Percentiles rank a stretch among this genome's conserved stretches.
Conservation (phyloP, 176 grass and related monocot genomes). For the Bonia amplexicaulis region DNA sequence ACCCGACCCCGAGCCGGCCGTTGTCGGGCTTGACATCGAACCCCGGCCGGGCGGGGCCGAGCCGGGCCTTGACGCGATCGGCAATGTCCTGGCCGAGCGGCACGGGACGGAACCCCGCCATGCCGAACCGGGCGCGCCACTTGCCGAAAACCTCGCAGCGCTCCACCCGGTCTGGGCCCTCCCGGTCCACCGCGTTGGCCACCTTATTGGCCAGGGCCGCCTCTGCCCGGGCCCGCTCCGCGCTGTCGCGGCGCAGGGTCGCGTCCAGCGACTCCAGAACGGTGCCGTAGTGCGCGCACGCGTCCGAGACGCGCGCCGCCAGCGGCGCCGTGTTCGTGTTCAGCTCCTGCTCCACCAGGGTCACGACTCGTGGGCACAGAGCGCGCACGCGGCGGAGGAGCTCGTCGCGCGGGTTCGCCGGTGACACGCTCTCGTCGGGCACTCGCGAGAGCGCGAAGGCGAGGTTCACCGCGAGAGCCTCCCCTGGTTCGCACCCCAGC, state of each 20-base stretch:
- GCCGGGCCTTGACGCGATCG: conserved; percentile 39
- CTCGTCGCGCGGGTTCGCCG: conserved; percentile 87
- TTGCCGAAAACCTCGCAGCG: conserved; percentile 87
- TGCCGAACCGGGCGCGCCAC: conserved; percentile 79
- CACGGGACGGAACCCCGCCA: conserved; percentile 62
- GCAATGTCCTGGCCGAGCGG: conserved; percentile 41
- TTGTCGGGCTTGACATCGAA: conserved; percentile 54
- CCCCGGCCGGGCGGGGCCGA: background rate
- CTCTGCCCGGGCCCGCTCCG: conserved; percentile 39
- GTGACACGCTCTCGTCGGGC: conserved; percentile 85
- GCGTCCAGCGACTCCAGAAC: conserved; percentile 71
- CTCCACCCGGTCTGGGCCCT: conserved; percentile 72
- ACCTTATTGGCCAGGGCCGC: conserved; percentile 51
- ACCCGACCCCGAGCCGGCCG: conserved; percentile 56
- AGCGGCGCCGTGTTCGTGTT: conserved; percentile 84
- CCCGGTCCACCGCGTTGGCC: conserved; percentile 60
- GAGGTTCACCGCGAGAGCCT: conserved; percentile 82
- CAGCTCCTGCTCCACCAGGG: conserved; percentile 79
- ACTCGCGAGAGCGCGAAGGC: conserved; percentile 71
- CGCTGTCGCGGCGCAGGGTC: conserved; percentile 22
- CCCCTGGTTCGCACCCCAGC: conserved; percentile 61
- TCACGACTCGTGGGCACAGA: conserved; percentile 54
- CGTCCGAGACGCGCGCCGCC: conserved; percentile 58
- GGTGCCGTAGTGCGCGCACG: conserved; percentile 64
- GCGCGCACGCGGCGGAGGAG: conserved; percentile 78